Evolutionary conservation across 345 rosid genomes (phyloP), one percentile per base, ranked within the genome.

Genomic region (Rhizophora mangle): DNA sequence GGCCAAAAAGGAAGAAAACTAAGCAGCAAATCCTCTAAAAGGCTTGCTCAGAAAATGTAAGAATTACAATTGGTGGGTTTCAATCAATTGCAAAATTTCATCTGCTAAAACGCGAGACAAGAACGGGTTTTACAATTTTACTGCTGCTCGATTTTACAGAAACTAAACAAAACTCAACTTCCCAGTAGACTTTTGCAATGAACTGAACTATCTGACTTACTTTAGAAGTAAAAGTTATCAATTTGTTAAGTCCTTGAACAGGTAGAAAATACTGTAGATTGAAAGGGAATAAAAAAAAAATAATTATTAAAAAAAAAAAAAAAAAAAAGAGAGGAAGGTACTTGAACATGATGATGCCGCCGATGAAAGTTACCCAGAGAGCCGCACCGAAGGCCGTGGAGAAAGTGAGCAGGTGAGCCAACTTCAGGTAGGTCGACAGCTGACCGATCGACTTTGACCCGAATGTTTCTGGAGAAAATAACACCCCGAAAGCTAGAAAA

Each of bases 321-420:
- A 24, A 64, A 13, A 49, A 20, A 53, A 30, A 9, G 1, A 69
- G 31, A 16, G 67, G 46, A 19, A 15, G 36, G 57, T 74, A 95
- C 99, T 89, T 95, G 90, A 95, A 91, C 99, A 95, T 91, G 83
- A 95, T 87, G 93, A 92, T 89, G 74, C 99, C 97, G 30, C 97
- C 97, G 83, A 95, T 92, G 85, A 91, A 95, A 67, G 97, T 95
- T 83, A 88, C 97, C 99, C 97, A 95, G 22, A 88, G 93, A 70
- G 96, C 91, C 51, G 96, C 82, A 8, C 97, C 99, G 88, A 93
- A 95, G 52, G 99, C 92, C 46, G 99, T 88, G 81, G 99, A 78
- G 83, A 95, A 95, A 77, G 90, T 68, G 62, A 95, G 96, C 15
- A 95, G 86, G 80, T 95, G 97, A 74, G 91, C 88, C 59, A 95